phyloP scores from a whole-genome alignment of 1,139 yeast species.

The Pneumocystis sp. region DNA sequence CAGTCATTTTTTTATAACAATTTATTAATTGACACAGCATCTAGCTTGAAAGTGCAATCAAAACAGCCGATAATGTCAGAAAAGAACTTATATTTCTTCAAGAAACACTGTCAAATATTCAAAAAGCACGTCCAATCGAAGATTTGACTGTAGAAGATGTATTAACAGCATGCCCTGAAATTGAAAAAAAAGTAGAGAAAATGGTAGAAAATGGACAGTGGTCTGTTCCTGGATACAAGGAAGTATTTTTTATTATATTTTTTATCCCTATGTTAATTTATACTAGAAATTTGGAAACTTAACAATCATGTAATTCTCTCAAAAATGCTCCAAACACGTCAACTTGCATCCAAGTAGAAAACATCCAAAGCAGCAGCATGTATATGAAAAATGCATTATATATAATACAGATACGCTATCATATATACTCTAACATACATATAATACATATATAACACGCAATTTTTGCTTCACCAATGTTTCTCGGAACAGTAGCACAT shows the following conservation, averaged over 20 bases:
- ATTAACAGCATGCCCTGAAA: constrained; percentile 90
- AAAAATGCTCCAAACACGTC: neutral
- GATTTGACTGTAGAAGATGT: constrained; percentile 92
- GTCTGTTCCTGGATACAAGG: constrained; percentile 97
- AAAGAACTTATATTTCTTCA: constrained; percentile 76
- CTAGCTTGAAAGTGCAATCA: constrained; percentile 70
- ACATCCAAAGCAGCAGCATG: neutral
- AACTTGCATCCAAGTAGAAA: too few species aligned
- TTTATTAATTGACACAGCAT: neutral
- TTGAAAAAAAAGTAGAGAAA: constrained; percentile 86
- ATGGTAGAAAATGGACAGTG: constrained; percentile 96
- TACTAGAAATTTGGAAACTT: constrained; percentile 70
- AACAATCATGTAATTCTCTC: constrained; percentile 59
- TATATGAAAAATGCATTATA: neutral
- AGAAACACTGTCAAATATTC: constrained; percentile 81
- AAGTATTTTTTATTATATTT: constrained; percentile 19
- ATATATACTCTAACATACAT: too few species aligned
- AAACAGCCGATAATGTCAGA: constrained; percentile 76
- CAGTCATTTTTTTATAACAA: neutral
- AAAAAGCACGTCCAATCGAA: constrained; percentile 93
- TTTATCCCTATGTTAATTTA: neutral
- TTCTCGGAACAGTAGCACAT: too few species aligned
- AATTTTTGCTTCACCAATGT: too few species aligned
- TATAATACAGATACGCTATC: too few species aligned
- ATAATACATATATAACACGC: neutral